Evolutionary conservation across 1,284 basidiomycete genomes (phyloP), one percentile per base, ranked within the genome.

Genomic region (Chalciporus sp.): DNA sequence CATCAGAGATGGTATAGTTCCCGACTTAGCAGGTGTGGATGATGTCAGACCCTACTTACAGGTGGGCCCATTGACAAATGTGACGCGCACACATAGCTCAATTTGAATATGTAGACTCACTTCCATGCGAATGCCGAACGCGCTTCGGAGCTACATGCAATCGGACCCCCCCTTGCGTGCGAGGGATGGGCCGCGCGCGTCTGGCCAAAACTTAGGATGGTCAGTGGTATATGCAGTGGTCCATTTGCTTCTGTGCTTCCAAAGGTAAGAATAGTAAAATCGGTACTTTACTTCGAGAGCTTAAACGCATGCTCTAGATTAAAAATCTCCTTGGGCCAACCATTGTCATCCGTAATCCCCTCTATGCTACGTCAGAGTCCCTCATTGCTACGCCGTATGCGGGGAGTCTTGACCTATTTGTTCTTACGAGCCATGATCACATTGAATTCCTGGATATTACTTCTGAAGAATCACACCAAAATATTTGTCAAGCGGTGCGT

Each of bases 181-280:
- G 33, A 23, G 31, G 61, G 57, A 49, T 61, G 61, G 61, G 50
- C 49, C 8, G 42, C 42, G n/a, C n/a, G 1, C 17, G 48, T 53
- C 10, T 64, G 56, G 55, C 56, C 51, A 10, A 45, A 54, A 27
- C 17, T 59, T 11, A 31, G 33, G 7, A 11, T 35, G 0, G 9
- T 53, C 10, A 14, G 19, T 7, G 28, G 37, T 17, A 23, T 49
- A 41, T 51, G 49, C 19, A 61, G 50, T 23, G 59, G 56, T 26
- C n/a, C 42, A 9, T 58, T 61, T 26, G 56, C 56, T n/a, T 41
- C 41, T 1, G 50, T 26, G 20, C 10, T 58, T 0, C 52, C 51
- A 9, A 51, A 52, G 48, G 56, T 41, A n/a, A 9, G n/a, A n/a
- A 4, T n/a, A 23, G 11, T n/a, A n/a, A n/a, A n/a, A n/a, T n/a